Evolutionary conservation across 1,284 basidiomycete genomes (phyloP).

Genomic region (Microbotryum saponariae): DNA sequence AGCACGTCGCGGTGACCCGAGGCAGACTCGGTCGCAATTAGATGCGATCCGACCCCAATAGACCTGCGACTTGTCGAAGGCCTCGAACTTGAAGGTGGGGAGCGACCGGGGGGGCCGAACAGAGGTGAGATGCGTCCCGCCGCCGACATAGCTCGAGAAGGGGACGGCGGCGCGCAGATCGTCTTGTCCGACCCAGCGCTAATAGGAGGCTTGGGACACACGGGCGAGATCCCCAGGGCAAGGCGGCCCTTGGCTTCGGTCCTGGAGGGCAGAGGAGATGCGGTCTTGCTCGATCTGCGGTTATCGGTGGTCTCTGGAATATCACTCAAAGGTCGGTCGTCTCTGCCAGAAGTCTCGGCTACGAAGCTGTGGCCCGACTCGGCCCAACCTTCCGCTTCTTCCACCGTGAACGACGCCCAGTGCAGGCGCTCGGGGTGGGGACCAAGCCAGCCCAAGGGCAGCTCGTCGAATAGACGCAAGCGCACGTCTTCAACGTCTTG

Average conservation of each 20-base stretch:
- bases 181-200: no score
- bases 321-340: slow-evolving; percentile 56
- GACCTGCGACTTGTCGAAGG: slow-evolving; percentile 26
- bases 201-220: not conserved
- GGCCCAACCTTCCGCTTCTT: slow-evolving; percentile 52
- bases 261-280: not conserved
- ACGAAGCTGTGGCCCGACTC: slow-evolving; percentile 53
- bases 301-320: not conserved
- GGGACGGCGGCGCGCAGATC: not conserved
- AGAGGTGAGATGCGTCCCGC: slow-evolving; percentile 1
- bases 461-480: slow-evolving; percentile 24
- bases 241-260: not conserved
- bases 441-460: slow-evolving; percentile 2
- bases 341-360: slow-evolving; percentile 52
- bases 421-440: not conserved
- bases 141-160: not conserved
- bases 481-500: slow-evolving; percentile 50
- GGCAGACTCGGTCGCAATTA: not conserved
- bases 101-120: not conserved
- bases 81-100: not conserved
- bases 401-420: not conserved
- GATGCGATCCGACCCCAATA: not conserved
- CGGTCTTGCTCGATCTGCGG: not conserved
- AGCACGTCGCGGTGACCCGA: not conserved
- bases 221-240: not conserved